phyloP scores from a whole-genome alignment of 257 asterid genomes.

The Verbascum thapsus region DNA sequence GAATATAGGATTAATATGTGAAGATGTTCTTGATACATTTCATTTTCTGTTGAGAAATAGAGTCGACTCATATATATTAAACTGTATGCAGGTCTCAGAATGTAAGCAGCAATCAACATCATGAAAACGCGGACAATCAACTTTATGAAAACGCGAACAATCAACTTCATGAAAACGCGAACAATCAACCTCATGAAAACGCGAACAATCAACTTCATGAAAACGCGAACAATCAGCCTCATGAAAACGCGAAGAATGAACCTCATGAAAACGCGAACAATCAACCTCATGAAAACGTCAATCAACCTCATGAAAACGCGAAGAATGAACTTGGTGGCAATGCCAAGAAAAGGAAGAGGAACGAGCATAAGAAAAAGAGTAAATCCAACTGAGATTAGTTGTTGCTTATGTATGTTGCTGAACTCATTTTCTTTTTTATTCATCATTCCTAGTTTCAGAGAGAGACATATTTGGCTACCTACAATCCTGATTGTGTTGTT shows the following conservation, averaged over 20 bases:
- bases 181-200: not conserved
- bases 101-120: conserved; percentile 13
- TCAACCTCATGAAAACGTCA: too few relatives aligned
- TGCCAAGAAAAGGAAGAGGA: conserved; percentile 9
- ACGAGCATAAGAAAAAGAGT: conserved; percentile 11
- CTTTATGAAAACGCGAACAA: not conserved
- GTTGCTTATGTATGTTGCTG: not conserved
- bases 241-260: too few relatives aligned
- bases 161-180: not conserved
- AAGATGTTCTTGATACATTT: not conserved
- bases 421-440: too few relatives aligned
- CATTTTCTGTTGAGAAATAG: not conserved
- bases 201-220: not conserved
- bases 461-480: too few relatives aligned
- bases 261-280: too few relatives aligned
- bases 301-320: too few relatives aligned
- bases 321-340: too few relatives aligned
- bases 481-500: too few relatives aligned
- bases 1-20: not conserved
- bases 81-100: conserved; percentile 34
- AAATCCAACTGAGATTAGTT: conserved; percentile 13
- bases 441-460: too few relatives aligned
- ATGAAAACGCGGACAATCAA: not conserved
- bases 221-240: too few relatives aligned
- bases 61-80: not conserved